Evolutionary conservation across 2,329 filamentous ascomycete species (phyloP), one percentile per base, ranked within the genome.

Genomic region (Lasiodiplodia sp.): DNA sequence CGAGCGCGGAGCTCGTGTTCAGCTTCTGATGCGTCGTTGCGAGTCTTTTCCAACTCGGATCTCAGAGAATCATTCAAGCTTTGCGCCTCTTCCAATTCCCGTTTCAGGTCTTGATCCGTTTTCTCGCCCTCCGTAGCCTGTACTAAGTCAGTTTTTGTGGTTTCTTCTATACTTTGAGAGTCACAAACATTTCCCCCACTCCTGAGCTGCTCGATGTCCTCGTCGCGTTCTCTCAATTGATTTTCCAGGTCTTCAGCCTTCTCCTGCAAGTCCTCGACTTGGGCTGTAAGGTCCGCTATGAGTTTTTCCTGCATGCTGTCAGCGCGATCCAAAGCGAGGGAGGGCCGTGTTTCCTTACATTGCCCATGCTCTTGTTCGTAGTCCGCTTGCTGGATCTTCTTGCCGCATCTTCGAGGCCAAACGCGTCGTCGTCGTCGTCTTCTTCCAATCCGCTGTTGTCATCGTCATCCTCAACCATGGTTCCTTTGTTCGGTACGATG

Each of bases 401-500:
- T 12, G 78, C 77, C 52, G 78, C 79, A 18, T 76, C 78, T 65
- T 89, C 88, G 49, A 91, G 76, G 18, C 86, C 87, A 77, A 92
- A 92, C 2, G 87, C 86, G 67, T 85, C 87, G 52, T 89, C 85
- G 14, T 83, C 82, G 53, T 71, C 81, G 76, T 82, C 82, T 60
- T 87, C 88, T 18, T 87, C 86, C 23, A 81, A 82, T 23, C 84
- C 86, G 68, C 82, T 83, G 69, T 82, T 82, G 71, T 93, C 92
- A 73, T 97, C 94, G 72, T 97, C 94, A 77, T 98, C 96, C 79
- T 99, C 96, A 1, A 98, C 89, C 90, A 98, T 94, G 0, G 92
- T 97, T 75, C 95, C 97, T 82, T 98, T 99, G 78, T 97, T 98
- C 0, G 96, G 96, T 38, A 98, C 92, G 75, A 98, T 97, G 0